Evolutionary conservation across 306 rosid genomes (phyloP), one percentile per base, ranked within the genome.

Genomic region (Sophora flavescens): DNA sequence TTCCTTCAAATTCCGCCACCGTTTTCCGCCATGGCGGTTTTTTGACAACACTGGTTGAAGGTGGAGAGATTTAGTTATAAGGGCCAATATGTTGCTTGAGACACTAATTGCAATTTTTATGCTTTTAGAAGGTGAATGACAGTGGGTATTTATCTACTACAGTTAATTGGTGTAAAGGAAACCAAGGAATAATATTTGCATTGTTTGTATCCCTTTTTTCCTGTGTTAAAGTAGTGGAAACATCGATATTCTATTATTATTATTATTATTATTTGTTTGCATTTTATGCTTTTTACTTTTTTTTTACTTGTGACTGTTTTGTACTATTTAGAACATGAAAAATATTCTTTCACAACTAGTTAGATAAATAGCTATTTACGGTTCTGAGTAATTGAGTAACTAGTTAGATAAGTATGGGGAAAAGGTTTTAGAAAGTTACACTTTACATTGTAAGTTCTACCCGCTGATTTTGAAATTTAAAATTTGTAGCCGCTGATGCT

Each of bases 401-500:
- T 48, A 74, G 72, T 81, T 51, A 68, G 60, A 41, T 51, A 30
- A 22, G 30, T 66, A 72, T 45, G 51, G 51, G 6, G 1, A 6
- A 6, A 6, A 67, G 70, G 22, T 22, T 81, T 67, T 60, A 60
- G 60, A 41, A 17, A 22, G 30, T 66, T 72, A 67, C n/a, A 39
- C 48, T 72, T 50, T 51, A 41, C 52, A 51, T 30, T 75, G 44
- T 45, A 45, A 50, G 44, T 73, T 77, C 14, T 41, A 39, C 41
- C 74, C 45, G 57, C 75, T 75, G 79, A 80, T 82, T 68, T 68
- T 76, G 72, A 32, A 75, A 72, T 86, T 61, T 57, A 72, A 63
- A 30, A 28, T 84, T 77, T 88, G 86, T 83, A 96, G 99, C 96
- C 98, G 4, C 56, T 92, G 88, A 96, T 96, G 99, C 99, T 96